These are phyloP conservation scores for Scolecobasidium constrictum DNA, from an alignment of 2,329 filamentous ascomycete genomes.

Conservation along the genomic window DNA sequence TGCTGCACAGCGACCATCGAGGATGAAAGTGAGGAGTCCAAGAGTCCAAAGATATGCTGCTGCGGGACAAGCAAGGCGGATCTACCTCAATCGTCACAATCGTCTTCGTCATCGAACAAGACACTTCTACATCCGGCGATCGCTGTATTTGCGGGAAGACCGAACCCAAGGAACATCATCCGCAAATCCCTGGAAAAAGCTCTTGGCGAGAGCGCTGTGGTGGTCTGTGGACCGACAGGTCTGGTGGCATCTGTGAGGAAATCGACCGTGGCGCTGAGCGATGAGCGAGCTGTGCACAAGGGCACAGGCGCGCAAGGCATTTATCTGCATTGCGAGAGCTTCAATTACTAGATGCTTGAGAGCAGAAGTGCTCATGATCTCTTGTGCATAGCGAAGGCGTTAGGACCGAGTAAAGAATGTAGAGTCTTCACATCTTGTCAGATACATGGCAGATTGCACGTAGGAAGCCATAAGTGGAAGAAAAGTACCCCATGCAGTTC, in stretches of 20 bases:
- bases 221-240: slow-evolving; percentile 49
- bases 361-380: neutral
- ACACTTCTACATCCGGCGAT: slow-evolving; percentile 21
- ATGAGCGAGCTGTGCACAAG: slow-evolving; percentile 57
- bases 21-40: slow-evolving; percentile 22
- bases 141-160: slow-evolving; percentile 39
- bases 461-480: too few relatives aligned
- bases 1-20: slow-evolving; percentile 39
- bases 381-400: neutral
- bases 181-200: slow-evolving; percentile 46
- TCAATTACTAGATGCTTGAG: slow-evolving; percentile 35
- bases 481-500: too few relatives aligned
- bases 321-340: slow-evolving; percentile 48
- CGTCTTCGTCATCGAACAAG: slow-evolving; percentile 1
- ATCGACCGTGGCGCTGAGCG: slow-evolving; percentile 45
- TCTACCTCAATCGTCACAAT: neutral
- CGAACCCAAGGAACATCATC: slow-evolving; percentile 40
- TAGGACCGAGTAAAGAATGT: too few relatives aligned
- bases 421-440: too few relatives aligned
- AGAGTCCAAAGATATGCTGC: slow-evolving; percentile 7
- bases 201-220: slow-evolving; percentile 49
- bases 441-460: too few relatives aligned
- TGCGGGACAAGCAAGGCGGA: neutral
- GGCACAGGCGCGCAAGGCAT: slow-evolving; percentile 56
- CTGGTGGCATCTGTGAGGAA: slow-evolving; percentile 45